phyloP scores from a whole-genome alignment of 495 filamentous ascomycete species.

The Saxispiralis lemnorum region DNA sequence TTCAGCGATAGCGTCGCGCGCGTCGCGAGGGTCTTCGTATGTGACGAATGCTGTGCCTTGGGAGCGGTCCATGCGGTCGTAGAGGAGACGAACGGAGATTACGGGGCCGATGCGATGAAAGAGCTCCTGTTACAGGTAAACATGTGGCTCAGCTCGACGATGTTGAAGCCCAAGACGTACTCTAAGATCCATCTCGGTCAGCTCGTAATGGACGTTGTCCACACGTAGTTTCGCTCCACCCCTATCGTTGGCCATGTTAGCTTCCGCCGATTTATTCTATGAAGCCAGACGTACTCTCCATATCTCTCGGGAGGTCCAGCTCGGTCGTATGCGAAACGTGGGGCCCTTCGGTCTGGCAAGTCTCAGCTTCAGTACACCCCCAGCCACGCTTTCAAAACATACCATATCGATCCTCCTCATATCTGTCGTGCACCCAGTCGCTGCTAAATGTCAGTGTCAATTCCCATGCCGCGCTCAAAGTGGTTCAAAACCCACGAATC shows the following conservation, averaged over 20 bases:
- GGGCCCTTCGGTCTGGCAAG: no score
- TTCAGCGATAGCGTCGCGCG: slow-evolving; percentile 55
- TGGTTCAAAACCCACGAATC: slow-evolving; percentile 30
- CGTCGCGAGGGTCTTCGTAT: slow-evolving; percentile 51
- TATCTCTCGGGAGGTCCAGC: slow-evolving; percentile 5
- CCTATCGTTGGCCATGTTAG: not conserved
- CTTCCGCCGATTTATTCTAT: slow-evolving; percentile 4
- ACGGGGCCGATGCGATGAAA: slow-evolving; percentile 65
- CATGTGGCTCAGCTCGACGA: not conserved
- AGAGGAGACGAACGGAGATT: slow-evolving; percentile 50
- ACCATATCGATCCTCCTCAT: slow-evolving; percentile 38
- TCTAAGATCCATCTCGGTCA: slow-evolving; percentile 70
- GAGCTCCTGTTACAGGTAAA: slow-evolving; percentile 43
- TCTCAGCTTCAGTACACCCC: no score
- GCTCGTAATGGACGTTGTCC: slow-evolving; percentile 86
- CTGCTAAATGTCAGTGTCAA: slow-evolving; percentile 28
- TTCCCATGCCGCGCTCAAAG: no score
- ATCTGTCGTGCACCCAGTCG: slow-evolving; percentile 86
- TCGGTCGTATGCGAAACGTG: slow-evolving; percentile 11
- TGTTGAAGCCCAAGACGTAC: slow-evolving; percentile 19
- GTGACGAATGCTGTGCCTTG: slow-evolving; percentile 74
- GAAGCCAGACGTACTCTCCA: slow-evolving; percentile 5
- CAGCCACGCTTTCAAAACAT: no score
- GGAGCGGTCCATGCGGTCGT: slow-evolving; percentile 81
- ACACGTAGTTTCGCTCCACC: slow-evolving; percentile 59